These are phyloP conservation scores for Catharanthus roseus DNA, from an alignment of 257 asterid genomes.

Conservation along the genomic window DNA sequence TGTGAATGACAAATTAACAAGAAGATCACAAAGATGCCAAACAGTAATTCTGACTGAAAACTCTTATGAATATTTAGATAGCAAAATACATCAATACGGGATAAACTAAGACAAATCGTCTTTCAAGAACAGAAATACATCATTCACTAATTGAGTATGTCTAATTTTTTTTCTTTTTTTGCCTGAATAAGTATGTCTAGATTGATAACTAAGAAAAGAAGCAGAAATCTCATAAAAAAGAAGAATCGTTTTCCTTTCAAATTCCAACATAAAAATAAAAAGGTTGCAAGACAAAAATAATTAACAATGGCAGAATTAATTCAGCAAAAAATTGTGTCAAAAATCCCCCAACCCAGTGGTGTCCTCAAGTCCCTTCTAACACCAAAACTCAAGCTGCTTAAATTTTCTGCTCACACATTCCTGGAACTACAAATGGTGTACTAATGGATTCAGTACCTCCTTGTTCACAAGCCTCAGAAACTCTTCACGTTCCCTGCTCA, in stretches of 20 bases:
- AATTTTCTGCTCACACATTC: neutral
- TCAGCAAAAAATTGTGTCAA: neutral
- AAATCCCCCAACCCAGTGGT: neutral
- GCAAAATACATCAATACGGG: neutral
- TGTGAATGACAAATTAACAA: conserved; percentile 27
- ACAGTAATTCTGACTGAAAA: neutral
- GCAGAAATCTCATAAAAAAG: neutral
- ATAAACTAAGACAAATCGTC: neutral
- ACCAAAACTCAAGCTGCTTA: neutral
- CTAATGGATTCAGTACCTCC: conserved; percentile 55
- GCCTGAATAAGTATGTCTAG: neutral
- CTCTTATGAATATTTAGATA: neutral
- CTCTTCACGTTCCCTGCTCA: conserved; percentile 97
- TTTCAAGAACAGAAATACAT: neutral
- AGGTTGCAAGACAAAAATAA: neutral
- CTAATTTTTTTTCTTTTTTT: no score
- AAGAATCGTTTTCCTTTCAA: neutral
- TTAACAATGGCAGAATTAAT: neutral
- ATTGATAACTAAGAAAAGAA: neutral
- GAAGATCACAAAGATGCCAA: neutral
- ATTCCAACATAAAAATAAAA: neutral
- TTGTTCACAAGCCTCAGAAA: conserved; percentile 87
- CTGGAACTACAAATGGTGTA: neutral
- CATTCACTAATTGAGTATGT: neutral
- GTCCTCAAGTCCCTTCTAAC: neutral